Evolutionary conservation across 208 protist species (phyloP), one percentile per base, ranked within the genome.

Genomic region (Herpetomonas samuelpessoai): DNA sequence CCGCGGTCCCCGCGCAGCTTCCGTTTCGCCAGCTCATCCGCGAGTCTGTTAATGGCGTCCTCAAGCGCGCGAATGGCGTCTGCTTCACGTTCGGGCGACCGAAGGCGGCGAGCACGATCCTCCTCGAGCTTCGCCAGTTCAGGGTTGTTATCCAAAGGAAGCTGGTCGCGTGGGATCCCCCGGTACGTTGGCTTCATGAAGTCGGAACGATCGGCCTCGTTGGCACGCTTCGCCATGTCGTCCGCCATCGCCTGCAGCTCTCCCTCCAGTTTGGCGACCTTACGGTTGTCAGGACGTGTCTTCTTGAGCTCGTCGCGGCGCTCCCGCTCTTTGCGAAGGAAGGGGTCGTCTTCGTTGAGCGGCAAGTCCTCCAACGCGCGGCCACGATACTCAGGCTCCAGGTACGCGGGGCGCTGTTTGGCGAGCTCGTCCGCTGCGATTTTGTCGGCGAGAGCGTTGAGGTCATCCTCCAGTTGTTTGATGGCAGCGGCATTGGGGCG

Each of bases 141-240:
- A 0, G 52, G 30, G 56, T 92, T 79, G 12, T 56, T 51, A 47
- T 87, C 69, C n/a, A 88, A 45, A 3, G 71, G 74, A 1, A 88
- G 56, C 44, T 81, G 55, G 6, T 49, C 56, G 22, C 50, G 14
- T 1, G 66, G 61, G 22, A 85, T 59, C 21, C 71, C 66, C 39
- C 76, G 58, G 48, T 72, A 74, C 12, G 25, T 62, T 0, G 61
- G 30, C 45, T 79, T 66, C 56, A 92, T 50, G 65, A 76, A 88
- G 2, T 59, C 48, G 0, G 44, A 35, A 0, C 78, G 71, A 16
- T 88, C 84, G 10, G 45, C 65, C 14, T 29, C 57, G 29, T 82
- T 88, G 24, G 68, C 31, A 12, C 59, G 63, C 50, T 79, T 76
- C 16, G 77, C 84, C 49, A 66, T 73, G 6, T 61, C 51, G 16